Base-by-base conservation (phyloP, 163 green algal species). In the Coccomyxa subellipsoidea region DNA sequence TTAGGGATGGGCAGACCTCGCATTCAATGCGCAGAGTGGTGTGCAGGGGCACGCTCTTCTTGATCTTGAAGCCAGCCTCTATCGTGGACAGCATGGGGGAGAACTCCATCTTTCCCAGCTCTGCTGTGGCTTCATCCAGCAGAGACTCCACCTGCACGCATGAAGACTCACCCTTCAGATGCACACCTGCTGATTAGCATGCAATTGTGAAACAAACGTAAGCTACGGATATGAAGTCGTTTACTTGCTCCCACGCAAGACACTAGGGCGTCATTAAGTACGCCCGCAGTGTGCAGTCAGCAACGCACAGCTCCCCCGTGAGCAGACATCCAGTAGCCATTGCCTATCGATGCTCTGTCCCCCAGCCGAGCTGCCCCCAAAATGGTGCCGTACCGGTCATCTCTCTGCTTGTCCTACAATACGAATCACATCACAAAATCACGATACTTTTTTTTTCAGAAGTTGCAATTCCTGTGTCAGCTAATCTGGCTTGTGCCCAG, bases 91-190 rank as follows among this genome's bases (percentile, higher is more conserved):
- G 76, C n/a, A 90, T 76, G 4, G 84, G 86, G 23, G 72, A 77
- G 25, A 80, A 85, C 15, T 83, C 82, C 76, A 86, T 80, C 78
- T 92, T 92, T 29, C 54, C 87, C 53, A 89, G 72, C 80, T 92
- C 88, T 25, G 88, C 88, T 31, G 88, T 92, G 0, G 85, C 79
- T 73, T 92, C 88, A 76, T 92, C 88, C 54, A 92, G 78, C 37
- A 85, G 79, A 7, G 81, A 86, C 84, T 92, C 88, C 21, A 91
- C 83, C 78, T 85, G 77, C 54, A 76, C n/a, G 3, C 31, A 36
- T n/a, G n/a, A n/a, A n/a, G n/a, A n/a, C n/a, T n/a, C n/a, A n/a
- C n/a, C n/a, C n/a, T n/a, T n/a, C n/a, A n/a, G n/a, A n/a, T n/a
- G n/a, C n/a, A n/a, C n/a, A n/a, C n/a, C n/a, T n/a, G n/a, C n/a